Evolutionary conservation across 2,329 filamentous ascomycete genomes (phyloP), one percentile per base, ranked within the genome.

Genomic region (Dactylonectria estremocensis): DNA sequence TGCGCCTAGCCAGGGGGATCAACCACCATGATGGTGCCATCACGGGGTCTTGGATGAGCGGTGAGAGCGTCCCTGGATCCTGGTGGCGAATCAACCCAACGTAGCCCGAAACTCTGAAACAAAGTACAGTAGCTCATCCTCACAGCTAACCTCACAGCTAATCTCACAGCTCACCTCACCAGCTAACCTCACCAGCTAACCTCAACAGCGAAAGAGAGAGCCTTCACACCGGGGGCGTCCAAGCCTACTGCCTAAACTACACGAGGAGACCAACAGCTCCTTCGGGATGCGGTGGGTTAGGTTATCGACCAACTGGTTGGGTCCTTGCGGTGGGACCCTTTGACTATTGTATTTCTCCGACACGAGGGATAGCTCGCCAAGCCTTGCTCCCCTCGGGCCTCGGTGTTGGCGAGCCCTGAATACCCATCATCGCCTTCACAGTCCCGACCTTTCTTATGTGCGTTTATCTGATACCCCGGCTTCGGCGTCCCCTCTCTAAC

Each of bases 51-150:
- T 24, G 37, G 18, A 28, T 54, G 62, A 58, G 49, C 55, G 56
- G 57, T 50, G 52, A 56, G 28, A 13, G 18, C 28, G 52, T 61
- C 50, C 57, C 63, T 61, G 52, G 57, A 58, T 53, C 16, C 18
- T 28, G 4, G 64, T 59, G 49, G 45, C 45, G 14, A 61, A 48
- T 22, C 3, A 14, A 31, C 53, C 50, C 3, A 10, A 31, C 53
- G 43, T 56, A 61, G 56, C 57, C n/a, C 49, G 52, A 52, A 49
- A 40, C 58, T 66, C 18, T 54, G 64, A 57, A 53, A 61, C 58
- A 28, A 31, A 48, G 9, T 28, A 7, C 24, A 28, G 24, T 28
- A 20, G 45, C 31, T 31, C 9, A 31, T 22, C 20, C 31, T 35
- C 33, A 35, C 24, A 28, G 24, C 24, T 28, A 28, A 28, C 24